Conservation (phyloP, 352 stramenopile genomes). For the Blastocystis sp. region DNA sequence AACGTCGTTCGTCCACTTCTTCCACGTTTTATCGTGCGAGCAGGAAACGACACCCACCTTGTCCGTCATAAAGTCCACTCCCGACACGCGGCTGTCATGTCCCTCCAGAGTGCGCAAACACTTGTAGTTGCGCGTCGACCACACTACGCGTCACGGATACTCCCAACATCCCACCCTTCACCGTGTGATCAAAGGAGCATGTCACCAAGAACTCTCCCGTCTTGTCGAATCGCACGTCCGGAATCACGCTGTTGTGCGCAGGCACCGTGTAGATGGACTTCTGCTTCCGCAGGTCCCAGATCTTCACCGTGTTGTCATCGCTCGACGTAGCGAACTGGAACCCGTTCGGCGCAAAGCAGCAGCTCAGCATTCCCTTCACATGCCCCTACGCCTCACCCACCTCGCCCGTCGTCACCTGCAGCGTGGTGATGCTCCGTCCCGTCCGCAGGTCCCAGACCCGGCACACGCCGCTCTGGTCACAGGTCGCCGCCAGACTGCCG, state of each 20-base stretch:
- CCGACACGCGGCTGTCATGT: constrained; percentile 88
- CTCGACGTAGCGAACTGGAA: constrained; percentile 84
- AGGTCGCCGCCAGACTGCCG: constrained; percentile 84
- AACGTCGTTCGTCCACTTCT: constrained; percentile 86
- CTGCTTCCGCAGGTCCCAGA: constrained; percentile 88
- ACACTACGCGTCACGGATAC: constrained; percentile 77
- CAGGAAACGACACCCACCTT: constrained; percentile 87
- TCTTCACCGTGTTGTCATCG: constrained; percentile 86
- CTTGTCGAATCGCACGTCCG: constrained; percentile 82
- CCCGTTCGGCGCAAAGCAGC: constrained; percentile 42
- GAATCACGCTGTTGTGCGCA: constrained; percentile 86
- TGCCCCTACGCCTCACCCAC: constrained; percentile 75
- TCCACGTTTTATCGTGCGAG: constrained; percentile 88
- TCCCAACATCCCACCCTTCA: constrained; percentile 78
- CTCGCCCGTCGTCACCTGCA: constrained; percentile 10
- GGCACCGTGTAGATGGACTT: constrained; percentile 87
- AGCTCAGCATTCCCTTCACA: constrained; percentile 48
- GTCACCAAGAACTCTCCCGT: constrained; percentile 85
- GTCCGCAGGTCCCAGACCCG: constrained; percentile 88
- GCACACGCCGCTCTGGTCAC: constrained; percentile 85
- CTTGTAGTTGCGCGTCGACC: constrained; percentile 87
- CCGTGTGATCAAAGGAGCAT: constrained; percentile 86
- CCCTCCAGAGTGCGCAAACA: constrained; percentile 83
- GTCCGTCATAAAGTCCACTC: constrained; percentile 85
- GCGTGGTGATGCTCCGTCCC: constrained; percentile 80